Percentiles rank a stretch among this genome's conserved stretches.
These are phyloP conservation scores for Gynandropsis gynandra DNA, from an alignment of 345 rosid species.

Conservation along the genomic window DNA sequence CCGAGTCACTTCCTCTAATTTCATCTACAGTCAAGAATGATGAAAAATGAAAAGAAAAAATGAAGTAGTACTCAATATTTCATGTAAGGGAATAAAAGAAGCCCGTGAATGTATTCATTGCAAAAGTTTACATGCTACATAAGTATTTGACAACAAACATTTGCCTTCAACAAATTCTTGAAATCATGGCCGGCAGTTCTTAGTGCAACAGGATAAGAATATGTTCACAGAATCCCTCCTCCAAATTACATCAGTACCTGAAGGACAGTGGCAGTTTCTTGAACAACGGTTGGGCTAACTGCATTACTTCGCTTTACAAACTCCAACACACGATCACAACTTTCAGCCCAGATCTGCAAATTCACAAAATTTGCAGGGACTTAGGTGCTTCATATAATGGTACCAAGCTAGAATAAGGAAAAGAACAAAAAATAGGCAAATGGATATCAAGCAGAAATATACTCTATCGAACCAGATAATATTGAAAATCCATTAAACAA, in stretches of 20 bases:
- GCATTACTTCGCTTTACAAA: constrained; percentile 94
- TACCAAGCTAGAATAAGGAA: constrained; percentile 6
- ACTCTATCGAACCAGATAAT: too few relatives aligned
- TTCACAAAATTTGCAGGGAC: constrained; percentile 13
- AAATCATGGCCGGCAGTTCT: neutral
- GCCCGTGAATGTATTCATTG: too few relatives aligned
- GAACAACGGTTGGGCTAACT: constrained; percentile 83
- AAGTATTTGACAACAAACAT: too few relatives aligned
- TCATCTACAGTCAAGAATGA: constrained; percentile 45
- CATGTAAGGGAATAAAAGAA: too few relatives aligned
- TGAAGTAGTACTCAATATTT: too few relatives aligned
- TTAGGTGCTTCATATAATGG: constrained; percentile 14
- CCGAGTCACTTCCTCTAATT: constrained; percentile 93
- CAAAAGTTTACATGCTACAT: too few relatives aligned
- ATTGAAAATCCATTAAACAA: too few relatives aligned
- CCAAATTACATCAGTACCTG: constrained; percentile 58
- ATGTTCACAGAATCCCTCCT: constrained; percentile 1
- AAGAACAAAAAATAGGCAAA: too few relatives aligned
- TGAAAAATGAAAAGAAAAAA: too few relatives aligned
- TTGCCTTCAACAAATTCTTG: constrained; percentile 14
- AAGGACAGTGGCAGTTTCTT: constrained; percentile 93
- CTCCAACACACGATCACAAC: constrained; percentile 80
- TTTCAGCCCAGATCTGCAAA: constrained; percentile 78
- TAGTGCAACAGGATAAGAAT: neutral
- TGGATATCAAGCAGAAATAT: too few relatives aligned